A percentile compares a stretch with the other conserved stretches of the same genome.
Conservation (phyloP, 441 rosid species). For the Croton laevigatus region DNA sequence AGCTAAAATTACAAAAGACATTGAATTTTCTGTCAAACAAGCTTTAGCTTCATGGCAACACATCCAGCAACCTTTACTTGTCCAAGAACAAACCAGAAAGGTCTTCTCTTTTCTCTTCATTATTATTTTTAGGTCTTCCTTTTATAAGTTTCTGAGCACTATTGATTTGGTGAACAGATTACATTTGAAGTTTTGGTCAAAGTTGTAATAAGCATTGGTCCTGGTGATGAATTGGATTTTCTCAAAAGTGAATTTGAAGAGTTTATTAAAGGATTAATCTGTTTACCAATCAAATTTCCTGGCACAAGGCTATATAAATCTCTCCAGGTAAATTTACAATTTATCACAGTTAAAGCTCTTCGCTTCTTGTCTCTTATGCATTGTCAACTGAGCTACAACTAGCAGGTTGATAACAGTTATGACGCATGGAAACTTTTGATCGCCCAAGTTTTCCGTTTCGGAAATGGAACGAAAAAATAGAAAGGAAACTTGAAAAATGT, state of each 20-base stretch:
- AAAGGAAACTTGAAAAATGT: too few species aligned
- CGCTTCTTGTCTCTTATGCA: too few species aligned
- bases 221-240: slow-evolving; percentile 60
- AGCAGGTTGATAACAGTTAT: too few species aligned
- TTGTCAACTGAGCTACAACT: too few species aligned
- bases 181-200: slow-evolving; percentile 76
- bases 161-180: slow-evolving; percentile 59
- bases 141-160: too few species aligned
- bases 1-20: slow-evolving; percentile 68
- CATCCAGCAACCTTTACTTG: slow-evolving; percentile 36
- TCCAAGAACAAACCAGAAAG: slow-evolving; percentile 78
- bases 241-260: slow-evolving; percentile 65
- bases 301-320: slow-evolving; percentile 79
- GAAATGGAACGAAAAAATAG: too few species aligned
- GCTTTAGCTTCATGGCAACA: slow-evolving; percentile 68
- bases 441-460: too few species aligned
- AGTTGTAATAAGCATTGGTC: slow-evolving; percentile 72
- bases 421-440: too few species aligned
- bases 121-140: background rate
- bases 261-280: slow-evolving; percentile 77
- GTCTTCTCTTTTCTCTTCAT: slow-evolving; percentile 26
- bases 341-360: background rate
- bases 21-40: slow-evolving; percentile 51
- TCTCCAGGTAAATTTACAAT: slow-evolving; percentile 40
- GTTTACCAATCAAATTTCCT: slow-evolving; percentile 78